Evolutionary conservation across 495 filamentous ascomycete species (phyloP).

Genomic region (Bathelium albidoporum): DNA sequence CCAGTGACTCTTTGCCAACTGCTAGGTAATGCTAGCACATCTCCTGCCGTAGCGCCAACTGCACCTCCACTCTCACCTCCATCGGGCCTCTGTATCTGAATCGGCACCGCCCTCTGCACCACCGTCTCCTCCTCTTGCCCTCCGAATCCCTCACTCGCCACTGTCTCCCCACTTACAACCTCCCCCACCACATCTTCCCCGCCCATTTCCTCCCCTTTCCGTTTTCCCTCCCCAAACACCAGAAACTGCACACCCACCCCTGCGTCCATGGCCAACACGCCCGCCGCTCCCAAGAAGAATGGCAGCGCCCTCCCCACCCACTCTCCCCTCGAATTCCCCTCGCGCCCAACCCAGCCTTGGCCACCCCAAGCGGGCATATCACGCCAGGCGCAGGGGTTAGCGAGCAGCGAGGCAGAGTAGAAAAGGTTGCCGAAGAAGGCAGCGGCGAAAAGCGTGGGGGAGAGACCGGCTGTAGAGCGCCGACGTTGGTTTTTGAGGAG

Average conservation of each 20-base stretch:
- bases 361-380: slow-evolving; percentile 53
- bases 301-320: slow-evolving; percentile 53
- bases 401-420: slow-evolving; percentile 55
- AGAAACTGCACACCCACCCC: slow-evolving; percentile 57
- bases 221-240: slow-evolving; percentile 41
- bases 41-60: slow-evolving; percentile 23
- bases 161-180: slow-evolving; percentile 27
- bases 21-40: neutral
- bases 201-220: slow-evolving; percentile 14
- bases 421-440: slow-evolving; percentile 66
- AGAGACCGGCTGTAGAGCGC: slow-evolving; percentile 60
- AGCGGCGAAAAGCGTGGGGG: slow-evolving; percentile 56
- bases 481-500: slow-evolving; percentile 58
- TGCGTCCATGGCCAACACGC: slow-evolving; percentile 56
- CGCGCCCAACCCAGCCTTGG: slow-evolving; percentile 51
- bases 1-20: slow-evolving; percentile 47
- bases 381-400: slow-evolving; percentile 60
- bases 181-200: slow-evolving; percentile 28
- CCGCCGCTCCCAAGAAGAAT: slow-evolving; percentile 63
- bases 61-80: slow-evolving; percentile 28
- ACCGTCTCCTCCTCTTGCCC: slow-evolving; percentile 19
- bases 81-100: slow-evolving; percentile 7
- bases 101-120: neutral
- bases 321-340: slow-evolving; percentile 46
- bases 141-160: slow-evolving; percentile 30